These are phyloP conservation scores for Heritiera fomes DNA, from an alignment of 345 rosid species.

Conservation along the genomic window DNA sequence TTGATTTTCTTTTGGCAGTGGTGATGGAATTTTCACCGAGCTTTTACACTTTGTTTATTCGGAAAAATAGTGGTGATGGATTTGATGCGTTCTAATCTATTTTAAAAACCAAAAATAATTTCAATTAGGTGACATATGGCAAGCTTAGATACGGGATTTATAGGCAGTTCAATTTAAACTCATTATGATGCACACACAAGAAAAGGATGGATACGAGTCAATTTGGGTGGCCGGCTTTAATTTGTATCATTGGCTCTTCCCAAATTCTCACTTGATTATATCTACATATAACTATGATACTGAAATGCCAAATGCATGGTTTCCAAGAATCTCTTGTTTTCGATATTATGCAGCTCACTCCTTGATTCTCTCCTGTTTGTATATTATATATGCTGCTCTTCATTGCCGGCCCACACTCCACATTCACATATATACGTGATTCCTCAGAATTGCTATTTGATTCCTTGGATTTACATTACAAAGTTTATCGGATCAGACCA, in stretches of 20 bases:
- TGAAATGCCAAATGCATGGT: slow-evolving; percentile 16
- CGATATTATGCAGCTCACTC: background rate
- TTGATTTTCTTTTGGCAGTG: no score
- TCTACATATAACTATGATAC: background rate
- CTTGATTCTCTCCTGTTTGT: background rate
- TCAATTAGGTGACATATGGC: no score
- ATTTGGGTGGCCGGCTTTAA: slow-evolving; percentile 1
- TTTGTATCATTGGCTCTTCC: background rate
- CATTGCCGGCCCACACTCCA: background rate
- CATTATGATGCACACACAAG: background rate
- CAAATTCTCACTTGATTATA: background rate
- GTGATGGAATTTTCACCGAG: no score
- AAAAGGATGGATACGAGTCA: no score
- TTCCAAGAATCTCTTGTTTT: slow-evolving; percentile 11
- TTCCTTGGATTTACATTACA: background rate
- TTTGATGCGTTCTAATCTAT: no score
- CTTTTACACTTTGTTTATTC: no score
- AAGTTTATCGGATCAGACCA: background rate
- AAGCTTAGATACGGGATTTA: no score
- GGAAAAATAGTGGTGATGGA: no score
- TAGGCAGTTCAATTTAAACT: no score
- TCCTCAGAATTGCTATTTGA: no score
- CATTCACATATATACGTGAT: no score
- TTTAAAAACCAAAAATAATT: no score
- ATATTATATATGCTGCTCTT: background rate